Evolutionary conservation across 2,329 filamentous ascomycete species (phyloP), one percentile per base, ranked within the genome.

Genomic region (Bisporella sp.): DNA sequence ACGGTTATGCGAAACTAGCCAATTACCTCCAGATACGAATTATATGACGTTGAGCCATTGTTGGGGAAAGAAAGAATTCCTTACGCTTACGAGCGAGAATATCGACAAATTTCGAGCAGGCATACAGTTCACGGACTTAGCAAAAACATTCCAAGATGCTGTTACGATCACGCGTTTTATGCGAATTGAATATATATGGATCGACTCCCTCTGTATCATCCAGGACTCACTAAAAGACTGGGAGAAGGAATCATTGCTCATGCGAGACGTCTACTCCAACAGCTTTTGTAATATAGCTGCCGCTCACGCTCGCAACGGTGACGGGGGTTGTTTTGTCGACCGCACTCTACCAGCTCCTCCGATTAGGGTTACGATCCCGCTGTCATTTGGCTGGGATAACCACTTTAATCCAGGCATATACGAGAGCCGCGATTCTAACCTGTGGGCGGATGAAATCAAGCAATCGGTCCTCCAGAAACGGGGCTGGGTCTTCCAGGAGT

Each of bases 21-120:
- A 9, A 39, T 39, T 39, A 9, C 35, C 35, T 9, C 8, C 8
- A 39, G 35, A 39, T n/a, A 39, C 35, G 8, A 9, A 9, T 2
- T 46, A 46, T 28, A 46, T 37, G 31, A 46, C 45, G 28, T 28
- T 46, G 3, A 46, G 45, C 32, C 45, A 46, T 32, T 46, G 45
- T 35, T 46, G 45, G 45, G 45, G 45, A 9, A 33, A 46, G n/a
- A 33, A 13, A 3, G 11, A 33, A 21, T 32, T 35, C 9, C 29
- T 35, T 3, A 37, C 2, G 5, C 30, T 46, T 13, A 33, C 28
- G 2, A 13, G 5, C 3, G 12, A 28, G 8, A 46, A 46, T 12
- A 12, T 46, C 6, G 11, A 5, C 9, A 12, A 31, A 9, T 37
- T 33, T 31, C 5, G 21, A 28, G 11, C 9, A 33, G 32, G 32